These are phyloP conservation scores for Chamaecyparis obtusa DNA, from an alignment of 75 land plant species.

Conservation along the genomic window DNA sequence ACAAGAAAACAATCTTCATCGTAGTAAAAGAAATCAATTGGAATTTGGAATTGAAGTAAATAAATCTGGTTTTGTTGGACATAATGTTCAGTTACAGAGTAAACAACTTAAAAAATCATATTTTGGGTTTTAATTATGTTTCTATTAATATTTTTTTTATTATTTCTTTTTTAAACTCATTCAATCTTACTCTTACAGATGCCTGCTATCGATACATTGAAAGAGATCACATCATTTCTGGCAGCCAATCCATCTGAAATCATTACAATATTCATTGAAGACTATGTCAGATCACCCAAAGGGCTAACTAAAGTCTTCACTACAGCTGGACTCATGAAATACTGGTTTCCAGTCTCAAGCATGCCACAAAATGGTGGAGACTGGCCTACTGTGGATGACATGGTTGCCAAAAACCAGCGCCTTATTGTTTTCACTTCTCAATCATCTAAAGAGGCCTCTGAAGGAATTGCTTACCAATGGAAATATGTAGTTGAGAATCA, in stretches of 20 bases:
- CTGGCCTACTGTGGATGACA: constrained; percentile 76
- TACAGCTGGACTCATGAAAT: constrained; percentile 64
- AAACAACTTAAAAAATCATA: not conserved
- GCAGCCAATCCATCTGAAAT: constrained; percentile 60
- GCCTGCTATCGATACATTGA: constrained; percentile 72
- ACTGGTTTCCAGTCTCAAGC: constrained; percentile 66
- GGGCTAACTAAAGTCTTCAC: constrained; percentile 69
- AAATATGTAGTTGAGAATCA: constrained; percentile 74
- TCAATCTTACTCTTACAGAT: constrained; percentile 32
- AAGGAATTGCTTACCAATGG: constrained; percentile 89
- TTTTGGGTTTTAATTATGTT: not conserved
- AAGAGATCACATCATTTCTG: constrained; percentile 62
- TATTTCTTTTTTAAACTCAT: not conserved
- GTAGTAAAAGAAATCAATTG: not conserved
- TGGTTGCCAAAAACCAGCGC: constrained; percentile 64
- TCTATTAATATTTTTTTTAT: not conserved
- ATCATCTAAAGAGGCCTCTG: constrained; percentile 57
- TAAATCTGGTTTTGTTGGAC: not conserved
- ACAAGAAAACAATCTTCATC: not conserved
- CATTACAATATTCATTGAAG: constrained; percentile 83
- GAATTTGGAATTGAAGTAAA: not conserved
- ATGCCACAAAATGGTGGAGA: constrained; percentile 78
- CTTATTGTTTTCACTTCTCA: constrained; percentile 74
- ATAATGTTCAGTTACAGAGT: not conserved
- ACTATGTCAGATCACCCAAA: constrained; percentile 54